phyloP scores from a whole-genome alignment of 805 yeast genomes.

The Phaffomyces thermotolerans region DNA sequence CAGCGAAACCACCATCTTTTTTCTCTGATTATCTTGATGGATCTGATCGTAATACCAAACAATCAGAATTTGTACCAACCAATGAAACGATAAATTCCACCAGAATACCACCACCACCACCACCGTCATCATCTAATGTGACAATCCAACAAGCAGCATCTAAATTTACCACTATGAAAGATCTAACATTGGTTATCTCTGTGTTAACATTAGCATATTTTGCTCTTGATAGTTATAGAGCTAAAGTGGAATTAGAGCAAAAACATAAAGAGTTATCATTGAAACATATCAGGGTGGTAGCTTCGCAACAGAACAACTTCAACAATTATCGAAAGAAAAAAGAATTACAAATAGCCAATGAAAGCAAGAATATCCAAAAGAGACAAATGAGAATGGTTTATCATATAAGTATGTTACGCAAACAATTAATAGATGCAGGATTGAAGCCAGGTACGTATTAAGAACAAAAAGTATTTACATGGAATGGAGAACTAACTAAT shows the following conservation, averaged over 20 bases:
- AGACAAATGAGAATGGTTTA: constrained; percentile 53
- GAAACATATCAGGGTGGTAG: constrained; percentile 26
- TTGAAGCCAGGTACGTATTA: constrained; percentile 37
- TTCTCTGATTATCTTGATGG: constrained; percentile 2
- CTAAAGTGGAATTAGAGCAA: constrained; percentile 31
- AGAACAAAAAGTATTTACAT: no score
- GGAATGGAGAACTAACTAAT: constrained; percentile 14
- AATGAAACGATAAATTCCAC: background rate
- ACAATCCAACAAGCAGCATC: constrained; percentile 3
- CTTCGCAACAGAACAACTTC: constrained; percentile 38
- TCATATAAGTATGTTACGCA: constrained; percentile 58
- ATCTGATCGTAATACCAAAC: background rate
- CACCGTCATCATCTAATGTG: background rate
- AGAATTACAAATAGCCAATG: constrained; percentile 45
- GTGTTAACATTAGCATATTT: constrained; percentile 39
- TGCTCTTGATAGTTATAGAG: constrained; percentile 44
- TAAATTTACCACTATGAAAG: constrained; percentile 24
- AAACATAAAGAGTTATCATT: constrained; percentile 26
- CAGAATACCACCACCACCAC: background rate
- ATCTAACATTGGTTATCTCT: constrained; percentile 35
- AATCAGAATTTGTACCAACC: background rate
- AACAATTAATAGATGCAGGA: constrained; percentile 52
- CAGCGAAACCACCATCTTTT: constrained; percentile 4
- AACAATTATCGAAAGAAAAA: constrained; percentile 44
- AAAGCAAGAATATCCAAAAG: constrained; percentile 39